phyloP scores from a whole-genome alignment of 345 rosid genomes.

The Melaleuca quinquenervia region DNA sequence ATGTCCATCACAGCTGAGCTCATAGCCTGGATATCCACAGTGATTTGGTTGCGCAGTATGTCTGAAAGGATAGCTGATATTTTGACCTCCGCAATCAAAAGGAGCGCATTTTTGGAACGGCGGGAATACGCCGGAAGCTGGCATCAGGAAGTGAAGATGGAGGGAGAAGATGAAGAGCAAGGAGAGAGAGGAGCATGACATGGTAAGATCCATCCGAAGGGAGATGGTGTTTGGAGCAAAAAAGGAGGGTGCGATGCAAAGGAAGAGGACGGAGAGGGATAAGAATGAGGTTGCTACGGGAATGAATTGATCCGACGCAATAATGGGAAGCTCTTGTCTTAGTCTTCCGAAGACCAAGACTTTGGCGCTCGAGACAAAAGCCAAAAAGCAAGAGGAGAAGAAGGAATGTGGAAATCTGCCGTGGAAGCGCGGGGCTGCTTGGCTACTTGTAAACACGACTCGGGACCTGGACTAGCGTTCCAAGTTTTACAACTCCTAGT shows the following conservation, averaged over 20 bases:
- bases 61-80: neutral
- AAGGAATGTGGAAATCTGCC: neutral
- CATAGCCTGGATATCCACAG: neutral
- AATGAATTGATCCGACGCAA: fast-evolving
- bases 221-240: neutral
- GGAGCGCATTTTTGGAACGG: neutral
- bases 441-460: neutral
- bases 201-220: neutral
- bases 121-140: fast-evolving
- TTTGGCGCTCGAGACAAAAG: neutral
- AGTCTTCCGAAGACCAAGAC: neutral
- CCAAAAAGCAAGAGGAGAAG: neutral
- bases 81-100: neutral
- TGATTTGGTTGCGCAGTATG: fast-evolving
- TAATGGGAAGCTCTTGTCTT: neutral
- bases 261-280: neutral
- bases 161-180: neutral
- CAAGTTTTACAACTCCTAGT: neutral
- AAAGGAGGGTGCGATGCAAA: neutral
- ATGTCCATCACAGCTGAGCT: fast-evolving
- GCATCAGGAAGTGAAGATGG: neutral
- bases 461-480: neutral
- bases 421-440: neutral
- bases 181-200: neutral
- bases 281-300: neutral